These are phyloP conservation scores for Polytrichum commune DNA, from an alignment of 225 moss, liverwort and hornwort species.

Conservation along the genomic window DNA sequence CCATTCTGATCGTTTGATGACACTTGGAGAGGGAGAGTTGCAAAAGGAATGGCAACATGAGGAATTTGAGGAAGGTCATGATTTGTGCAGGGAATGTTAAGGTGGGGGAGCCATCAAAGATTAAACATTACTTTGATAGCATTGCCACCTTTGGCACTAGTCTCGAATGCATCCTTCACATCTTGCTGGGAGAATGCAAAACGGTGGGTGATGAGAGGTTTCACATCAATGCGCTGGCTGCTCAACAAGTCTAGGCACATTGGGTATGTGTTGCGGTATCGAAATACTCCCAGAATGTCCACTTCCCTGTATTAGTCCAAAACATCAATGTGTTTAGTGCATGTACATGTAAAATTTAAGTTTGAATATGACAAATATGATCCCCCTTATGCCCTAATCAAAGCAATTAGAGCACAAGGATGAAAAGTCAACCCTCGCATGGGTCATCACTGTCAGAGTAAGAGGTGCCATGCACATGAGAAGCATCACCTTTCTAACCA, in stretches of 20 bases:
- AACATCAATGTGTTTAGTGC: no score
- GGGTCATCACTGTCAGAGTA: no score
- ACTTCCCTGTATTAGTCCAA: constrained; percentile 58
- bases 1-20: no score
- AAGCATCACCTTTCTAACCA: no score
- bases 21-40: no score
- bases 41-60: no score
- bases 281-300: constrained; percentile 65
- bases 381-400: no score
- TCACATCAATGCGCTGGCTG: constrained; percentile 58
- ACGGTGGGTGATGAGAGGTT: constrained; percentile 74
- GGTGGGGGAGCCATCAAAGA: constrained; percentile 20
- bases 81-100: no score
- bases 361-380: not conserved
- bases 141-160: constrained; percentile 45
- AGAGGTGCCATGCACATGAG: no score
- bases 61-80: no score
- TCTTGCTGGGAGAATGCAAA: constrained; percentile 67
- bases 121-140: constrained; percentile 96
- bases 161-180: constrained; percentile 66
- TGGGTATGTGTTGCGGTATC: constrained; percentile 84
- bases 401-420: no score
- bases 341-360: not conserved
- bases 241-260: constrained; percentile 54
- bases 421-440: no score